Conservation (phyloP, 2,329 filamentous ascomycete species). For the Alternaria gaisen region DNA sequence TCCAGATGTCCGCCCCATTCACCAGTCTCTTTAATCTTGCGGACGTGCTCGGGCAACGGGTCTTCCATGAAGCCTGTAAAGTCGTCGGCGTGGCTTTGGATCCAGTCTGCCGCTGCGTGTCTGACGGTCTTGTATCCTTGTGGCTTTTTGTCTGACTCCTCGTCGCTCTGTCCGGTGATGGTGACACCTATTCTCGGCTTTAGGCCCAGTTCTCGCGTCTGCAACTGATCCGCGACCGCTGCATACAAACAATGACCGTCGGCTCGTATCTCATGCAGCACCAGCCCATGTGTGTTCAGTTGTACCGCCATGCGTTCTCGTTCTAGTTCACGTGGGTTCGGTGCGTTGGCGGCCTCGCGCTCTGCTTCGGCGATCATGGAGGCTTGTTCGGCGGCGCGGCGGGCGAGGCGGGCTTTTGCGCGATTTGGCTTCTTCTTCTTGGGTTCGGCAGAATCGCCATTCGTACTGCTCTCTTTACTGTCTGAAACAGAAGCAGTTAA, state of each 20-base stretch:
- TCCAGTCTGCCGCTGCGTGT: slow-evolving; percentile 77
- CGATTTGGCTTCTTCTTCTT: slow-evolving; percentile 80
- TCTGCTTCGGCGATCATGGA: slow-evolving; percentile 73
- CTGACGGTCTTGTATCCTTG: slow-evolving; percentile 72
- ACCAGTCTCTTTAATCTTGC: slow-evolving; percentile 82
- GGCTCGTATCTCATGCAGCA: slow-evolving; percentile 81
- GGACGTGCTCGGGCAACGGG: slow-evolving; percentile 74
- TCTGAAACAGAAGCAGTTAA: slow-evolving; percentile 8
- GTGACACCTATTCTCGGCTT: slow-evolving; percentile 46
- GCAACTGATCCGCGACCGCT: slow-evolving; percentile 85
- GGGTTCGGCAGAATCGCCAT: slow-evolving; percentile 6
- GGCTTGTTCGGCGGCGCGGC: slow-evolving; percentile 85
- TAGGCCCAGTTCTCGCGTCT: slow-evolving; percentile 50
- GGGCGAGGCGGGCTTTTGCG: slow-evolving; percentile 88
- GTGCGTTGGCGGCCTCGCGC: slow-evolving; percentile 69
- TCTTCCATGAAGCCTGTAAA: slow-evolving; percentile 90
- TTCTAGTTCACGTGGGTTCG: slow-evolving; percentile 51
- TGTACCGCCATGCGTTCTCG: slow-evolving; percentile 70
- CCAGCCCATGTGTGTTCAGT: slow-evolving; percentile 70
- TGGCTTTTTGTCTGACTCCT: slow-evolving; percentile 3
- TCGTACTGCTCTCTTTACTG: slow-evolving; percentile 9
- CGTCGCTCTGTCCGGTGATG: slow-evolving; percentile 27
- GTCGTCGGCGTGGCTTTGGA: slow-evolving; percentile 75
- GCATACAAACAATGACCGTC: slow-evolving; percentile 97
- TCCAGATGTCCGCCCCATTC: slow-evolving; percentile 98